Percentiles rank a stretch among this genome's conserved stretches.
Conservation (phyloP, 768 basidiomycete species). For the Boletus tylopilopsis region DNA sequence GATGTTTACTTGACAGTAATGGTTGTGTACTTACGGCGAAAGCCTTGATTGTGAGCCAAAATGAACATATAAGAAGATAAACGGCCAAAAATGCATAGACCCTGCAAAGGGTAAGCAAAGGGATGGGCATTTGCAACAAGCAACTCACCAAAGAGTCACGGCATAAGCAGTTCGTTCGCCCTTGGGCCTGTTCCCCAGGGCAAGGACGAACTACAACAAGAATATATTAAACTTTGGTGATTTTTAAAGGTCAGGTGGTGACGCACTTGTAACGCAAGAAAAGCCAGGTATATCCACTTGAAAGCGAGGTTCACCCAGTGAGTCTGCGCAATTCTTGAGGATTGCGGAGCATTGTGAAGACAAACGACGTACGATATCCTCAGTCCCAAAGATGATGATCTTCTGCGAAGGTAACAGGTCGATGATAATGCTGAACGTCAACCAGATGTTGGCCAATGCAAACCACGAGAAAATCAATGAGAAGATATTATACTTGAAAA, state of each 20-base stretch:
- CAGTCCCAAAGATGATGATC: constrained; percentile 70
- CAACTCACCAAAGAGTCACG: constrained; percentile 62
- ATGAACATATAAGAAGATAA: constrained; percentile 85
- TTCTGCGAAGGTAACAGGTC: constrained; percentile 62
- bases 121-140: background rate
- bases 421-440: constrained; percentile 96
- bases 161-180: constrained; percentile 76
- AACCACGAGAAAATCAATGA: constrained; percentile 91
- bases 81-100: constrained; percentile 80
- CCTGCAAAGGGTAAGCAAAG: constrained; percentile 36
- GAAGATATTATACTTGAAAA: constrained; percentile 72
- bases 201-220: constrained; percentile 54
- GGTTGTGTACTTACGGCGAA: constrained; percentile 52
- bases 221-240: background rate
- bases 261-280: constrained; percentile 72
- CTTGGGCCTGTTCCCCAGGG: constrained; percentile 81
- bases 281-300: constrained; percentile 84
- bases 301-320: constrained; percentile 82
- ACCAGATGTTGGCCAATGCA: constrained; percentile 86
- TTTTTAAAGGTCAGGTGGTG: no score
- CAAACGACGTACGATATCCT: constrained; percentile 51
- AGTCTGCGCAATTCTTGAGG: constrained; percentile 41
- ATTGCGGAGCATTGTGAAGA: background rate
- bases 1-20: background rate
- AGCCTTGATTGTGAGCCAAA: constrained; percentile 77